phyloP scores from a whole-genome alignment of 176 grass and related monocot species.

The Phoenix dactylifera region DNA sequence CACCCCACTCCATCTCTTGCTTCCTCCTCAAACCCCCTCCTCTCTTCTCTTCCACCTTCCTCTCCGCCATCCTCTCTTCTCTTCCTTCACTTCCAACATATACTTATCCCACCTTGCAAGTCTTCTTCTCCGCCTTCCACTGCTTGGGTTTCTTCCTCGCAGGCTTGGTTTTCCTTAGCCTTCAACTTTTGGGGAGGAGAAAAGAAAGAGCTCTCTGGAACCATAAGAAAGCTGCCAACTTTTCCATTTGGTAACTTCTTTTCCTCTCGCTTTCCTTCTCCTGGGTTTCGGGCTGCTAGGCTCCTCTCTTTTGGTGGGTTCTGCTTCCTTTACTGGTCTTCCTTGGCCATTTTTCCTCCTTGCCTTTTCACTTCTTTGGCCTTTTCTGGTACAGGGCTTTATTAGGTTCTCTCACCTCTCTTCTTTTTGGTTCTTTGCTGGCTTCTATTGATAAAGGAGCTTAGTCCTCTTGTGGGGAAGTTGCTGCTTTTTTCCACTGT shows the following conservation, averaged over 20 bases:
- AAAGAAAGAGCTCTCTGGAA: background rate
- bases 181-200: slow-evolving; percentile 1
- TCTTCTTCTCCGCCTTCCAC: slow-evolving; percentile 20
- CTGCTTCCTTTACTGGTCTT: background rate
- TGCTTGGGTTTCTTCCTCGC: slow-evolving; percentile 9
- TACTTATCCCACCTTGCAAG: slow-evolving; percentile 42
- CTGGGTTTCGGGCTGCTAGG: background rate
- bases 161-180: slow-evolving; percentile 15
- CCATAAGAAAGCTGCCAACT: slow-evolving; percentile 8
- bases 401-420: background rate
- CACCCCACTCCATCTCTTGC: slow-evolving; percentile 45
- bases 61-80: background rate
- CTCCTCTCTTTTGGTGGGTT: background rate
- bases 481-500: too few species aligned
- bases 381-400: background rate
- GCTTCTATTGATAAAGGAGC: too few species aligned
- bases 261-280: too few species aligned
- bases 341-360: too few species aligned
- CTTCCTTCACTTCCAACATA: slow-evolving; percentile 31
- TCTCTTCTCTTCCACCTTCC: background rate
- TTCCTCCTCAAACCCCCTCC: slow-evolving; percentile 7
- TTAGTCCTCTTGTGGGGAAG: too few species aligned
- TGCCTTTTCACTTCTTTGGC: too few species aligned
- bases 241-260: background rate
- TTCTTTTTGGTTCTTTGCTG: too few species aligned